phyloP scores from a whole-genome alignment of 139 green algal species.

The Chlamydomonas sphaeroides region DNA sequence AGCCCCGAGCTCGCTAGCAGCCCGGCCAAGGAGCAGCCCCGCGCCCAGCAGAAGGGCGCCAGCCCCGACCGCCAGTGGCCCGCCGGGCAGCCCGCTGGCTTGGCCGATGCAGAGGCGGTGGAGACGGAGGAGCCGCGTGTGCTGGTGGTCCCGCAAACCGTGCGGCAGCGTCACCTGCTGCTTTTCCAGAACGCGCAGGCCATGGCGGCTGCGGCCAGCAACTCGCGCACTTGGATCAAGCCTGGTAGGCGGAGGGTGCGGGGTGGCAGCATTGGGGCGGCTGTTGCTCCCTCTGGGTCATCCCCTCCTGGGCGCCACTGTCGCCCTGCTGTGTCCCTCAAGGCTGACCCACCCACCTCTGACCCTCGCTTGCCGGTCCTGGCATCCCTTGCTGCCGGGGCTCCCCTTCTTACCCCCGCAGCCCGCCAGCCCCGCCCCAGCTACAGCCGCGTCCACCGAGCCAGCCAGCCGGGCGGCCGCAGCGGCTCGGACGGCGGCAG shows the following conservation, averaged over 20 bases:
- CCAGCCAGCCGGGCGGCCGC: background rate
- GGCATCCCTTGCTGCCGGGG: too few species aligned
- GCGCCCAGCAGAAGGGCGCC: too few species aligned
- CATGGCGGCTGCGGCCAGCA: constrained; percentile 4
- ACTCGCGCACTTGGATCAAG: constrained; percentile 21
- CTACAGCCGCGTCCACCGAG: background rate
- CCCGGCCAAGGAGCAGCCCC: too few species aligned
- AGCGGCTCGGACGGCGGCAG: background rate
- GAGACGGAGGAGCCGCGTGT: constrained; percentile 31
- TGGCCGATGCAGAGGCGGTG: background rate
- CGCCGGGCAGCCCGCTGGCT: too few species aligned
- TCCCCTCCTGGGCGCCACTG: too few species aligned
- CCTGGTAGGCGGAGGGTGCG: background rate
- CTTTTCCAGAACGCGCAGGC: constrained; percentile 15
- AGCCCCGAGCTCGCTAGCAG: too few species aligned
- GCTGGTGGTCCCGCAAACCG: background rate
- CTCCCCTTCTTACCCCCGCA: background rate
- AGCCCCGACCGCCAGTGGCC: too few species aligned
- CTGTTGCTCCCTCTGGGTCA: too few species aligned
- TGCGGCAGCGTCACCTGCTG: constrained; percentile 9
- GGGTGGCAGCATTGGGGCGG: background rate
- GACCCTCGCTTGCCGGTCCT: too few species aligned
- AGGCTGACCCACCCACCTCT: too few species aligned
- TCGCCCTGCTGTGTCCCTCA: too few species aligned
- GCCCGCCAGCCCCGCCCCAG: constrained; percentile 11